Base-by-base conservation (phyloP, 1,139 yeast species). In the Sugiyamaella sp. region DNA sequence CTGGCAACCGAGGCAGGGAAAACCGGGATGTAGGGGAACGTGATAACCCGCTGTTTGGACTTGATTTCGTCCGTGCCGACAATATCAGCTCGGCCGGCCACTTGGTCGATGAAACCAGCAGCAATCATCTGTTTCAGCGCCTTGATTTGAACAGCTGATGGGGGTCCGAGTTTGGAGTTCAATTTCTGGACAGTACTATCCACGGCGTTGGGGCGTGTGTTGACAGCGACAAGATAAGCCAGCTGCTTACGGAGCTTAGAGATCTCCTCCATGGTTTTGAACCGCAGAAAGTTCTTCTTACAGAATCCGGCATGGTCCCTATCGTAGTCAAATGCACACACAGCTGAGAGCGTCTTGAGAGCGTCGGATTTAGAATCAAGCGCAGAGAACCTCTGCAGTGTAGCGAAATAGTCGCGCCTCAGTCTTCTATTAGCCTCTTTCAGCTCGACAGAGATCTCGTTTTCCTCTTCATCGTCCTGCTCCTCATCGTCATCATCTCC, bases 51-150 rank as follows among this genome's bases (percentile, higher is more conserved):
- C 16, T 85, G 76, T 53, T 79, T 84, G 17, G 64, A 57, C 20
- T 52, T 52, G 14, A 58, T 64, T 20, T 60, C 58, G 27, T 86
- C 95, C 0, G 83, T 73, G n/a, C 88, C 83, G 9, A 85, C 73
- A 29, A 84, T 62, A 65, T 90, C 97, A 0, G 89, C 93, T 58
- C 98, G 77, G 12, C 89, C 80, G 1, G 96, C 96, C 17, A 93
- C 80, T 66, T 89, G 96, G 68, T 95, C 99, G 47, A 93, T 77
- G 64, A 89, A 95, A 0, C 99, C 99, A 0, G 97, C 85, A 2
- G 97, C 82, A 8, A 93, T 76, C 84, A 95, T 91, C 70, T 95
- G 99, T 66, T 90, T 91, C 60, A 95, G 73, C 1, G 95, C 86
- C 52, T 82, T 79, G 9, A 89, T 68, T 72, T 95, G 99, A 14